A percentile compares a stretch with the other conserved stretches of the same genome.
phyloP scores from a whole-genome alignment of 371 early-diverging fungal species.

The Mucor circinelloides region DNA sequence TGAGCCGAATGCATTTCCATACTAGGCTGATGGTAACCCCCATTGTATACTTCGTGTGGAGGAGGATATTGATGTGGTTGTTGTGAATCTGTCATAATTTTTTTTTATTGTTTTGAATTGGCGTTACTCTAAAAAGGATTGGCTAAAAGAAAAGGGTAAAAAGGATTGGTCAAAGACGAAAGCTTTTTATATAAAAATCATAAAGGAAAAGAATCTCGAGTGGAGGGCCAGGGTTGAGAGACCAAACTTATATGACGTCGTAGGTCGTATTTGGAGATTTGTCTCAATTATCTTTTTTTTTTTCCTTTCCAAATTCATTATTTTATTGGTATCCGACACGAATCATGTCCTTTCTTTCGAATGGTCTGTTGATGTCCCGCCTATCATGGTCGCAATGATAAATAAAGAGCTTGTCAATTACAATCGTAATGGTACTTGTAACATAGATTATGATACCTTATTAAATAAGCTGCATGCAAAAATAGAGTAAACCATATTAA shows the following conservation, averaged over 20 bases:
- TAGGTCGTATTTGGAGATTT: neutral
- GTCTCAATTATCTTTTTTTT: neutral
- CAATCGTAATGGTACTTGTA: neutral
- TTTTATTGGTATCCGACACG: neutral
- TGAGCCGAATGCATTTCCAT: conserved; percentile 5
- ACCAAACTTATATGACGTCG: neutral
- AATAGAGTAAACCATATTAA: neutral
- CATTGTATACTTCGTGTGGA: neutral
- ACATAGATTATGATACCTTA: neutral
- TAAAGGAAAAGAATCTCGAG: neutral
- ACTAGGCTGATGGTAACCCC: neutral
- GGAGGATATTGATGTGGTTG: conserved; percentile 2
- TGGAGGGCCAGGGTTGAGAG: neutral
- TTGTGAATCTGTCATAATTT: conserved; percentile 3
- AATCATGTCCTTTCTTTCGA: neutral
- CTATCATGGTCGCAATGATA: neutral
- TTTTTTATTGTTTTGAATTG: neutral
- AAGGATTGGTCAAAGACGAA: neutral
- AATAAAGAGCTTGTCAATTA: neutral
- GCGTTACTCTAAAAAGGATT: conserved; percentile 6
- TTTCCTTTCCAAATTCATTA: neutral
- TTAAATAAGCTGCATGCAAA: neutral
- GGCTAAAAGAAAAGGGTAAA: neutral
- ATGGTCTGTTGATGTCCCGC: neutral
- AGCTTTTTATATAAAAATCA: neutral